Base-by-base conservation (phyloP, 2,329 filamentous ascomycete genomes). In the Epichloe aotearoae region DNA sequence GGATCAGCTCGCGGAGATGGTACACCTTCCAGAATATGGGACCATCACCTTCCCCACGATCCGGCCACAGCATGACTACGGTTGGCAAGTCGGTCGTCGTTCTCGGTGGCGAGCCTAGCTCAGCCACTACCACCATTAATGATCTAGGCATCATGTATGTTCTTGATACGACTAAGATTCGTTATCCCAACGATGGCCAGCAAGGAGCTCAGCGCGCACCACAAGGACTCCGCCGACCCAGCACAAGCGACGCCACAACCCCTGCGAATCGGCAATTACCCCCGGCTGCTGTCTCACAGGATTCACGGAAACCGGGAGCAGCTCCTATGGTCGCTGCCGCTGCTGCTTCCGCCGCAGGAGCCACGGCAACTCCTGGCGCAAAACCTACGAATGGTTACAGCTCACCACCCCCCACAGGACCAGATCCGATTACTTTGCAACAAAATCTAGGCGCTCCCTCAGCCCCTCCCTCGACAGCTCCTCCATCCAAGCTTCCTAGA, bases 21-120 rank as follows among this genome's bases (percentile, higher is more conserved):
- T 98, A 97, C 66, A 98, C 93, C 37, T 98, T 98, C 69, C 93
- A 98, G 63, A 98, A 98, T 63, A 98, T 98, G 93, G 93, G 93
- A 0, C 90, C 90, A 3, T 94, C 90, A 1, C 93, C 93, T 0
- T 96, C 90, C 3, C 83, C 93, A 34, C 79, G 93, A 53, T 97
- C 91, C 15, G 93, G 93, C 1, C 93, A 98, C 66, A 96, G 89
- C 66, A 97, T 98, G 93, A 97, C 93, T 2, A 83, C 89, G 2
- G 88, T 91, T 55, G 88, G 88, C 33, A 96, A 95, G 66, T 86
- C 90, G 53, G 84, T 98, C 55, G 84, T 97, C 46, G 88, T 97
- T 40, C 75, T 97, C 34, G 94, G 88, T 38, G 93, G 93, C 56
- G 94, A 98, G 66, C 93, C 93, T 14, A 97, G 90, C 65, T 90